Base-by-base conservation (phyloP, 108 stramenopile species). In the Cyclotella atomus region DNA sequence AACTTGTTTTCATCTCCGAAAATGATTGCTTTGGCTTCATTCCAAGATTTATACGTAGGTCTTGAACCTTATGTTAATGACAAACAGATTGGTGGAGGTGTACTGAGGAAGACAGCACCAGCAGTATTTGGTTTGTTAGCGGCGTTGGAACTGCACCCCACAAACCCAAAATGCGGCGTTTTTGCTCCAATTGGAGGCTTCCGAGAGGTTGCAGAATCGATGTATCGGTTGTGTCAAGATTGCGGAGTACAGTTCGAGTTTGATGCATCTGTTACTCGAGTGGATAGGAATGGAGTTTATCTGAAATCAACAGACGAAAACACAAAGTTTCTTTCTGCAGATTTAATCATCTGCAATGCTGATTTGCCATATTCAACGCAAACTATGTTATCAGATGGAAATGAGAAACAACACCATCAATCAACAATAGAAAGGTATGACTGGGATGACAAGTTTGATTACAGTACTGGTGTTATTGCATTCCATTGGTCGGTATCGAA, bases 21-120 rank as follows among this genome's bases (percentile, higher is more conserved):
- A 65, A 68, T 94, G 66, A 70, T 71, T 45, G 93, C 95, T 0
- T 54, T 96, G 56, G 88, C 93, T 5, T 94, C 91, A 67, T 97
- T 97, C 69, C 95, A 97, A 70, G 92, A 97, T 77, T 68, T 97
- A 47, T 97, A 97, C 71, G 96, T 96, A 3, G 96, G 93, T 2
- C 70, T 97, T 19, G 89, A 92, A 65, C 95, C 97, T 24, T 93
- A 88, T 59, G 61, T 30, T 5, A 90, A 91, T 65, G 19, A 71
- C 2, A 23, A 74, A 1, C 59, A 69, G 35, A 19, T 85, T 0
- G 83, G 77, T 10, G 92, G 90, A 57, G 92, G 92, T 0, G 86
- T 91, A 0, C 41, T 90, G 2, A 52, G 75, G 19, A 88, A 92
- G 60, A 91, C 89, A 16, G 96, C 96, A 32, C 95, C 96, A 14